Evolutionary conservation across 495 filamentous ascomycete genomes (phyloP), one percentile per base, ranked within the genome.

Genomic region (Haplographium delicatum): DNA sequence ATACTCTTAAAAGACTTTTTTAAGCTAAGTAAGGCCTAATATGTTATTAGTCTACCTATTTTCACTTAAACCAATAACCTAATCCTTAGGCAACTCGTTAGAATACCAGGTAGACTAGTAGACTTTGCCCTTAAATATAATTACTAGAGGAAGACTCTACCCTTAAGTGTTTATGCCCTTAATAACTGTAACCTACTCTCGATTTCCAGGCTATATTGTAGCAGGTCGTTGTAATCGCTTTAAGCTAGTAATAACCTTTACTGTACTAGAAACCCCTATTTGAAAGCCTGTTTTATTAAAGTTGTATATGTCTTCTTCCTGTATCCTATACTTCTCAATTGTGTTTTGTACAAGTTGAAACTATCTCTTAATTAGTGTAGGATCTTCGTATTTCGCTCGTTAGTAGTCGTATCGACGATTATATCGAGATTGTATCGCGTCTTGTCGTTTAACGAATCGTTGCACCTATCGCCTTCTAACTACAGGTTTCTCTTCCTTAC

Each of bases 251-350:
- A 68, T 42, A 47, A 71, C 63, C 48, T 61, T 60, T 26, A 35
- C 51, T 46, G 55, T 53, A 13, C 37, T 26, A 50, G 68, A 63
- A 33, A 68, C 40, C 20, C 64, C 65, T 46, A 74, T 72, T 24
- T 28, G 27, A 48, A 47, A 54, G 2, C 51, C 57, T 49, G 61
- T 68, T 57, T 76, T 62, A 51, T 76, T 63, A 54, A 76, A 73
- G 53, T 74, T 76, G 48, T 70, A 71, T 33, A 67, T 64, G 62
- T 73, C 65, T 18, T 65, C 54, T n/a, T 66, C 51, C n/a, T 49
- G 18, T 37, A 75, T 68, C 10, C 60, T 55, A 47, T 72, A 65
- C 48, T 73, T 61, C 11, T 44, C 51, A 19, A 55, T 58, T 40
- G 57, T 62, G 35, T 67, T 61, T 38, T 37, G 18, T 44, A 72